Base-by-base conservation (phyloP, 352 stramenopile genomes). In the Pythium brachiatum region DNA sequence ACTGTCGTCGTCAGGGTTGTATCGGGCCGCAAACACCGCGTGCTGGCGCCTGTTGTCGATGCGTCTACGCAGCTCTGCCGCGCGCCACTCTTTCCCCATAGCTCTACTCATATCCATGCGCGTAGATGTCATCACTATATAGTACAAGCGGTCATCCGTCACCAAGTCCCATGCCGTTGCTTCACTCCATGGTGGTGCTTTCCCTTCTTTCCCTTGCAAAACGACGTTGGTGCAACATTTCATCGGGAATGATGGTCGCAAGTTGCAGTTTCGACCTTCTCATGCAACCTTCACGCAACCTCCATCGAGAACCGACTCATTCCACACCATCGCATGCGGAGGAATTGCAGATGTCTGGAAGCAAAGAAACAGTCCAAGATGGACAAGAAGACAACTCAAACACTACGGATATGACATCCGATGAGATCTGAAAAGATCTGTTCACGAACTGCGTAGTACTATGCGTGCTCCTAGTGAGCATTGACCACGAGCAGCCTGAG, bases 11-110 rank as follows among this genome's bases (percentile, higher is more conserved):
- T 62, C 54, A 26, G 53, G 47, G 8, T 51, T 50, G 26, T 53
- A 62, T 43, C 58, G 61, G 16, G 60, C 16, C 31, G 51, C 55
- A 34, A 26, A 57, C 23, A 50, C 36, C n/a, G 43, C 57, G 20
- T 32, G 23, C 20, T 57, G 55, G 12, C 60, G 50, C 20, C 61
- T 47, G 36, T 90, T 90, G 20, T 70, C 75, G 18, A 80, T 64
- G 15, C 77, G 81, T 6, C 76, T 64, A 26, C 68, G 65, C 39
- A 89, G 67, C 65, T 90, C 79, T 3, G 54, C 69, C 27, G 79
- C 79, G n/a, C 77, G 77, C 57, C 69, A 73, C 21, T 56, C 68
- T 16, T 53, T 27, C 50, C 51, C 20, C 20, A 26, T 46, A 18
- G 53, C 4, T 26, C 34, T 46, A 38, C 47, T 57, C 53, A 60